Base-by-base conservation (phyloP, 495 filamentous ascomycete species). In the Peziza echinospora region DNA sequence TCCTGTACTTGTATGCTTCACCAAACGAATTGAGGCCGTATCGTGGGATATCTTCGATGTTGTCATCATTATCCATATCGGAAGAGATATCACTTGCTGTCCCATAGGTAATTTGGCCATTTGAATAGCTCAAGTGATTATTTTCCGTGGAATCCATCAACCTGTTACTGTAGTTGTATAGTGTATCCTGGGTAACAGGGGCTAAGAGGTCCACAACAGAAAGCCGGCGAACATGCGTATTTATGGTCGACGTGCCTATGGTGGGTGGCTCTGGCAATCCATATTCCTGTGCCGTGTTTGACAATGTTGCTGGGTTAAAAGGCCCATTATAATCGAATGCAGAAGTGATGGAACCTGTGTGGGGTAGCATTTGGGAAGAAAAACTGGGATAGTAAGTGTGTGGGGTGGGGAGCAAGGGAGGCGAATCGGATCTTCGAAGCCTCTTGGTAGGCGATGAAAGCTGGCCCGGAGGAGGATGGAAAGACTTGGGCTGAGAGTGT, bases 1-100 rank as follows among this genome's bases (percentile, higher is more conserved):
- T 77, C 71, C 13, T 71, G 72, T 3, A 71, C 67, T 63, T 89
- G 85, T 50, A 86, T 86, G 6, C 71, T 71, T 64, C 66, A 24
- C 62, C 52, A 65, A 11, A 67, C 65, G 50, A 68, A 64, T 48
- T 68, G 61, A 47, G 50, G 25, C 48, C 25, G 39, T 56, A 41
- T 28, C 57, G 47, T 10, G 52, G 53, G 21, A 60, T 59, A 30
- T 60, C 57, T 45, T 59, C 53, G 51, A 58, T 51, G 26, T 61
- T 53, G 43, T 52, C 54, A 45, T 60, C 54, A 11, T 58, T 47
- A 40, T 63, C 56, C 39, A 61, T 37, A 13, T 25, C 21, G 11
- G 30, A 23, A 1, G 26, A 37, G 10, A 17, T 21, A 16, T 25
- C 37, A 26, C 10, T 13, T 24, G 21, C 17, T 16, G 41, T 24